Evolutionary conservation across 352 stramenopile species (phyloP), one percentile per base, ranked within the genome.

Genomic region (Phytophthora pini): DNA sequence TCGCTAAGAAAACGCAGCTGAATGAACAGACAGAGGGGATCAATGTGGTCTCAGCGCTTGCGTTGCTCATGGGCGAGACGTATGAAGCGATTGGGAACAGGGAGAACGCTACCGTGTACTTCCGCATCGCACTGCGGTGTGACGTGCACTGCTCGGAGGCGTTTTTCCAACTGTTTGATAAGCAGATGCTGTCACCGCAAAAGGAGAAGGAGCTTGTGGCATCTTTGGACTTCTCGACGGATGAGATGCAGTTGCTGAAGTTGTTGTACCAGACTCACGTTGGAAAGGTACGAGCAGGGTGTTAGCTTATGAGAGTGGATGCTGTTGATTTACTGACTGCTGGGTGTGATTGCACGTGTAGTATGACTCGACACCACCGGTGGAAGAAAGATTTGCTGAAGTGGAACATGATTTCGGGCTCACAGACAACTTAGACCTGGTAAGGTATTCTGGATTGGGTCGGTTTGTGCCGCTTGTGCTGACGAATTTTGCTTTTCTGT

Each of bases 101-200:
- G 31, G 87, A 95, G 34, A 93, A 88, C 41, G 90, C 90, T 5
- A 74, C 80, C 0, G 47, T 87, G 1, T 97, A 91, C 73, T 97
- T 88, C 50, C 70, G 75, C 7, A 72, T 90, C 7, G 85, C 90
- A 17, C 56, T 97, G 44, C 76, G 79, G 4, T 96, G 87, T 56
- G 90, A 97, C 45, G 87, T 96, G 9, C 80, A 89, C 27, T 96
- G 88, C 63, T 80, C 80, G 1, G 86, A 95, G 51, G 87, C 88
- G 11, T 96, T 96, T 51, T 92, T 90, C 59, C 81, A 92, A 54
- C 71, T 96, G 29, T 83, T 94, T 22, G 87, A 96, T 20, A 94
- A 95, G 71, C 83, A 95, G 44, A 92, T 95, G 83, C 74, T 96
- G 12, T 82, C 87, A 2, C 53, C 80, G 2, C 53, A 79, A 22